Base-by-base conservation (phyloP, 2,329 filamentous ascomycete species). In the Botrytis sinoallii region DNA sequence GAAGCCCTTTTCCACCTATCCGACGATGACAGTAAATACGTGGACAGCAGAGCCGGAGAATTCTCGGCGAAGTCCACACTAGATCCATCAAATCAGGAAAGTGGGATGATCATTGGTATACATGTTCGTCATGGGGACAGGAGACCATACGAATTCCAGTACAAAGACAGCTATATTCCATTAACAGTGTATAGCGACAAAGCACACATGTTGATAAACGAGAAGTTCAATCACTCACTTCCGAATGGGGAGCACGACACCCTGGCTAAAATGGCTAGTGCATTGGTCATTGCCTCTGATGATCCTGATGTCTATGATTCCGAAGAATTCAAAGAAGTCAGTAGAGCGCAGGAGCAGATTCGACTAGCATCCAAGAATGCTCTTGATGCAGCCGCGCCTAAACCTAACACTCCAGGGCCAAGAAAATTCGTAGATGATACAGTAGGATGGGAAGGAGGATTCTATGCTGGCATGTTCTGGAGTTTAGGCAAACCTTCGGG, bases 361-460 rank as follows among this genome's bases (percentile, higher is more conserved):
- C 88, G 90, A 35, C 87, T 97, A 10, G 92, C 93, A 14, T 90
- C 89, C 69, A 93, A 92, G 80, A 79, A 81, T 18, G 81, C 83
- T n/a, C 82, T 88, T 67, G 83, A 85, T 76, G 80, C 81, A 35
- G 77, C 77, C 14, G 79, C 81, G n/a, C 77, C 78, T 16, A 12
- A 73, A n/a, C 59, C 73, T 1, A 52, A 52, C 10, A 84, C 78
- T 82, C 82, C 76, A 4, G 84, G 87, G 10, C 88, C 92, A 80
- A 86, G 87, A 76, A 89, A 88, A 77, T 93, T 92, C 80, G 87
- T 92, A 52, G 92, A 94, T 74, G 91, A 94, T 80, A 88, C 90
- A 1, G 90, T 93, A 59, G 94, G 93, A 44, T 97, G 93, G 93
- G 93, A 97, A 81, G 93, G 94, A 29, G 94, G 94, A 1, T 97